phyloP scores from a whole-genome alignment of 228 moss, liverwort and hornwort genomes.

The Sphagnum magellanicum region DNA sequence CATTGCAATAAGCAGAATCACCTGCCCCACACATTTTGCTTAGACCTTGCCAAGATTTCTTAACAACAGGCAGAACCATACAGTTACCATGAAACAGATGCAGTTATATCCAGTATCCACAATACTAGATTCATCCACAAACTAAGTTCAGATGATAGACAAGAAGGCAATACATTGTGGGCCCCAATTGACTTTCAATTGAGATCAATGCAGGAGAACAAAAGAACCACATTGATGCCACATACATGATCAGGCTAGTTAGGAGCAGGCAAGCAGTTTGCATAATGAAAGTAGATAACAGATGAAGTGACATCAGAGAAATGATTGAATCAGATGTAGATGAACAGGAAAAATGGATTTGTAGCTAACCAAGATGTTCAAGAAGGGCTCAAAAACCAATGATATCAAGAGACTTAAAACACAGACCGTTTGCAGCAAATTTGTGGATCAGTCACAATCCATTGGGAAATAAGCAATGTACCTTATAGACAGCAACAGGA shows the following conservation, averaged over 20 bases:
- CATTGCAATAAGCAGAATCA: conserved; percentile 60
- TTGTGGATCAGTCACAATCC: neutral
- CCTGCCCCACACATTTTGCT: conserved; percentile 45
- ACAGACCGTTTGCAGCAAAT: neutral
- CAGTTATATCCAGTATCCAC: neutral
- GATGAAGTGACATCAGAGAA: neutral
- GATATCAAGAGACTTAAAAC: neutral
- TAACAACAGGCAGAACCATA: neutral
- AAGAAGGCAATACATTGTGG: neutral
- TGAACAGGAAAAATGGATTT: neutral
- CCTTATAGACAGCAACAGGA: conserved; percentile 62
- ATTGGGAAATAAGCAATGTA: conserved; percentile 1
- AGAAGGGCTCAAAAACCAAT: neutral
- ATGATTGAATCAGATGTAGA: neutral
- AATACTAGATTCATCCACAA: neutral
- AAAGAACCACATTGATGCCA: neutral
- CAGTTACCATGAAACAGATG: neutral
- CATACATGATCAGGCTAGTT: too few relatives aligned
- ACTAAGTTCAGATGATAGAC: neutral
- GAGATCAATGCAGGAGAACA: neutral
- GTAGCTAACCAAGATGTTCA: neutral
- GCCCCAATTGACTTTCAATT: neutral
- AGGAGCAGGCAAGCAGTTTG: neutral
- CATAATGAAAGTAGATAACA: neutral
- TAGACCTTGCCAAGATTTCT: neutral